Percentiles rank a stretch among this genome's conserved stretches.
Conservation (phyloP, 495 filamentous ascomycete genomes). For the Opeltia flavorubescens region DNA sequence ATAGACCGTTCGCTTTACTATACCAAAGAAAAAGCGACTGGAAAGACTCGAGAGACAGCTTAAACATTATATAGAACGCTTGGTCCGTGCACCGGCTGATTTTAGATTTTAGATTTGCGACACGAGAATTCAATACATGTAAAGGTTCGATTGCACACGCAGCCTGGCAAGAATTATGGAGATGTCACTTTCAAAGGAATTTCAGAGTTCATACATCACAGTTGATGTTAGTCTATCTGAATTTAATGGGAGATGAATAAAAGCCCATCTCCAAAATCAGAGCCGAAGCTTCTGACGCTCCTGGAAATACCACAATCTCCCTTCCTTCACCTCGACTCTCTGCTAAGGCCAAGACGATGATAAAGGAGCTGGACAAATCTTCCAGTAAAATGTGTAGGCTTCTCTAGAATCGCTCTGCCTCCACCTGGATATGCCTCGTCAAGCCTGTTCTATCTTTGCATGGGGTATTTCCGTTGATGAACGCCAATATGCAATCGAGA, state of each 20-base stretch:
- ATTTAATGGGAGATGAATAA: not conserved
- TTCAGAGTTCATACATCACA: no score
- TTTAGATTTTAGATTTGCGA: not conserved
- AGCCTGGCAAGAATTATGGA: no score
- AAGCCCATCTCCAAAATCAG: not conserved
- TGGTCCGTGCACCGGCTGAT: conserved; percentile 1
- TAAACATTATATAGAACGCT: not conserved
- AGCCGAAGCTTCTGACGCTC: not conserved
- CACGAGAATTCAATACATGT: not conserved
- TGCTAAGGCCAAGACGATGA: not conserved
- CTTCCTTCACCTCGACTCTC: not conserved
- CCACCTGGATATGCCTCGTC: not conserved
- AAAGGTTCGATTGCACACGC: no score
- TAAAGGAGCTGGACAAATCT: not conserved
- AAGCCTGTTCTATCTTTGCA: conserved; percentile 3
- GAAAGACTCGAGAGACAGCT: no score
- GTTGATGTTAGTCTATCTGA: no score
- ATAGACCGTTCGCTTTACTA: no score
- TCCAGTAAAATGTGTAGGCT: not conserved
- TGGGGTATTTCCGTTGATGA: conserved; percentile 8
- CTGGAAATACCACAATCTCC: not conserved
- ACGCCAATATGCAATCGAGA: conserved; percentile 13
- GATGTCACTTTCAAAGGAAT: no score
- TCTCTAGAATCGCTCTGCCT: not conserved
- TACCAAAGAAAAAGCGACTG: no score